Conservation (phyloP, 2,329 filamentous ascomycete species). For the Helminthosporium solani region DNA sequence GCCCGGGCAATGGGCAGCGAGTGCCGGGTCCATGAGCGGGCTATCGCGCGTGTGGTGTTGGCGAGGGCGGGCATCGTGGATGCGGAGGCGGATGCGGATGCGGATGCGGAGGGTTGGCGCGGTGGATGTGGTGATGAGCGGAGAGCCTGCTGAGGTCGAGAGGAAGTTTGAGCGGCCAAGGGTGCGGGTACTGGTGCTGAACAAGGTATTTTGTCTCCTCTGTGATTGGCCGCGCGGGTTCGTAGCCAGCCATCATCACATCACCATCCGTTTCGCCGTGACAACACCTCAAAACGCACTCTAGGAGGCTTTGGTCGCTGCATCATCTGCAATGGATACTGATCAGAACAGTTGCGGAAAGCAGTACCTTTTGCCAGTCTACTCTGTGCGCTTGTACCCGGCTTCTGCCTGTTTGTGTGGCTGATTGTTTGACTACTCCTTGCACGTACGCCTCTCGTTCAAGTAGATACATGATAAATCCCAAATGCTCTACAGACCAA, state of each 20-base stretch:
- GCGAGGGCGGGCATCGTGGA: conserved; percentile 53
- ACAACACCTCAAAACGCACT: neutral
- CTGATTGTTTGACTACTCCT: neutral
- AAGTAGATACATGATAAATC: no score
- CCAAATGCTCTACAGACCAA: neutral
- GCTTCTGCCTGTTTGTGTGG: neutral
- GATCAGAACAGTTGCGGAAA: neutral
- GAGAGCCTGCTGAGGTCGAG: conserved; percentile 16
- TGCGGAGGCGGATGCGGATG: conserved; percentile 38
- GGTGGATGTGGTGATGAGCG: conserved; percentile 17
- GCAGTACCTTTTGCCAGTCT: neutral
- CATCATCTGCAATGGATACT: no score
- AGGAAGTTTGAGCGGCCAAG: conserved; percentile 10
- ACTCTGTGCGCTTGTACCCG: neutral
- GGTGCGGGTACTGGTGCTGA: neutral
- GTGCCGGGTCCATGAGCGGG: conserved; percentile 50
- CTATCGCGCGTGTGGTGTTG: conserved; percentile 48
- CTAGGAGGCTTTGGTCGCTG: no score
- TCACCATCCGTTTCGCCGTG: conserved; percentile 4
- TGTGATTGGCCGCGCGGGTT: conserved; percentile 21
- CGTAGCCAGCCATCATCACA: neutral
- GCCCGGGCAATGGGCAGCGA: conserved; percentile 50
- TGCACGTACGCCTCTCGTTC: no score
- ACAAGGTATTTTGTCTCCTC: conserved; percentile 11
- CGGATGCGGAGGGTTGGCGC: conserved; percentile 26